A percentile compares a stretch with the other conserved stretches of the same genome.
Conservation (phyloP, 352 stramenopile species). For the Aphanomyces cochlioides region DNA sequence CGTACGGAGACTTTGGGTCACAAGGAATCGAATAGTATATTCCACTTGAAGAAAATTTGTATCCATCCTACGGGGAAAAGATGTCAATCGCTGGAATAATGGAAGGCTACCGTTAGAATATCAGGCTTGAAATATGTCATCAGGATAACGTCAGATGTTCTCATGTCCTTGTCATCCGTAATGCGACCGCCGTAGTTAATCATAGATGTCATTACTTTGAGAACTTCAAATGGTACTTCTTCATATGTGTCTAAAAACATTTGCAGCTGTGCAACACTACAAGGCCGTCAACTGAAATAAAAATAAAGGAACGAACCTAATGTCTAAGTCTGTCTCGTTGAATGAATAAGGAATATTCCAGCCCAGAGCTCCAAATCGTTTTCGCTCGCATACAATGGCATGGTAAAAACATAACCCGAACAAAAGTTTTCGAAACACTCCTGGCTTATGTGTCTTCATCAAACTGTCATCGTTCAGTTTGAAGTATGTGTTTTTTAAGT, state of each 20-base stretch:
- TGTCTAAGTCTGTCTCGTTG: slow-evolving; percentile 94
- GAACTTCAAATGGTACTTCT: slow-evolving; percentile 78
- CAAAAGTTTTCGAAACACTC: slow-evolving; percentile 91
- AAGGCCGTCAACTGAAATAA: not conserved
- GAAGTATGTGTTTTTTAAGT: slow-evolving; percentile 93
- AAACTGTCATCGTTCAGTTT: slow-evolving; percentile 89
- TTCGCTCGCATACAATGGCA: slow-evolving; percentile 90
- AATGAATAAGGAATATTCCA: slow-evolving; percentile 98
- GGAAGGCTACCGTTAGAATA: slow-evolving; percentile 60
- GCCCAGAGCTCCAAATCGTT: slow-evolving; percentile 92
- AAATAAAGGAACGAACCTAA: slow-evolving; percentile 45
- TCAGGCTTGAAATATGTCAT: slow-evolving; percentile 84
- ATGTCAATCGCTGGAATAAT: not conserved
- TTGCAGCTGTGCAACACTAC: slow-evolving; percentile 61
- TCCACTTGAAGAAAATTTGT: slow-evolving; percentile 68
- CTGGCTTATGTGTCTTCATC: slow-evolving; percentile 77
- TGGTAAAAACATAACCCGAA: slow-evolving; percentile 92
- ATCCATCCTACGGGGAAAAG: slow-evolving; percentile 33
- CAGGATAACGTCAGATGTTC: slow-evolving; percentile 87
- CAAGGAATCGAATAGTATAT: slow-evolving; percentile 67
- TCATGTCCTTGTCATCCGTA: slow-evolving; percentile 89
- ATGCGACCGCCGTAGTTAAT: slow-evolving; percentile 94
- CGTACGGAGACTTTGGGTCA: slow-evolving; percentile 59
- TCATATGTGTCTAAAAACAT: slow-evolving; percentile 90
- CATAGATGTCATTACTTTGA: slow-evolving; percentile 91